Percentiles rank a stretch among this genome's conserved stretches.
Conservation (phyloP, 1,139 yeast species). For the Torulaspora pretoriensis region DNA sequence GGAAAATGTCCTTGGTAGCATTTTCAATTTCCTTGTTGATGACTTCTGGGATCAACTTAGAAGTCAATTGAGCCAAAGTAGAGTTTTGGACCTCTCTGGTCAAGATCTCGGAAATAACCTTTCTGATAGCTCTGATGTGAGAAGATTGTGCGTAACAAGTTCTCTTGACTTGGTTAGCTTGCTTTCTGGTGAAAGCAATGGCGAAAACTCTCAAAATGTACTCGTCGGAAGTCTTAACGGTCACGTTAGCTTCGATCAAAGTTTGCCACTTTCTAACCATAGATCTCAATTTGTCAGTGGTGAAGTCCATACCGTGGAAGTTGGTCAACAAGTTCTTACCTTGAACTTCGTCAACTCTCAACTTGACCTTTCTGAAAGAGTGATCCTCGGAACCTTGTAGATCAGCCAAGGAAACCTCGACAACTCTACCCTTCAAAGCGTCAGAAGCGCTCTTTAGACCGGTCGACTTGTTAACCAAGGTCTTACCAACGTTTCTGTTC, state of each 20-base stretch:
- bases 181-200: slow-evolving; percentile 90
- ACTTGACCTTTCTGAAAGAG: slow-evolving; percentile 83
- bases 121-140: slow-evolving; percentile 80
- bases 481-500: slow-evolving; percentile 92
- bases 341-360: slow-evolving; percentile 90
- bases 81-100: slow-evolving; percentile 80
- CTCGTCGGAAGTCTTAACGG: slow-evolving; percentile 89
- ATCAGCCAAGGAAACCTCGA: slow-evolving; percentile 84
- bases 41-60: slow-evolving; percentile 87
- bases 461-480: slow-evolving; percentile 87
- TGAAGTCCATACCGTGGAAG: slow-evolving; percentile 93
- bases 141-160: slow-evolving; percentile 88
- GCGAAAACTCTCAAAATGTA: slow-evolving; percentile 84
- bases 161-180: slow-evolving; percentile 85
- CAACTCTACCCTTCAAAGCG: slow-evolving; percentile 86
- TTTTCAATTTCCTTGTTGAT: slow-evolving; percentile 88
- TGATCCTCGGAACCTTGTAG: slow-evolving; percentile 91
- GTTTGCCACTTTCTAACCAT: slow-evolving; percentile 94
- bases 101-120: slow-evolving; percentile 83
- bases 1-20: slow-evolving; percentile 79
- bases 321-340: slow-evolving; percentile 89
- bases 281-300: slow-evolving; percentile 85
- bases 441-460: slow-evolving; percentile 93
- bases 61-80: slow-evolving; percentile 80
- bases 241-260: slow-evolving; percentile 84